Base-by-base conservation (phyloP, 1,284 basidiomycete genomes). In the Microbotryomycetes sp. region DNA sequence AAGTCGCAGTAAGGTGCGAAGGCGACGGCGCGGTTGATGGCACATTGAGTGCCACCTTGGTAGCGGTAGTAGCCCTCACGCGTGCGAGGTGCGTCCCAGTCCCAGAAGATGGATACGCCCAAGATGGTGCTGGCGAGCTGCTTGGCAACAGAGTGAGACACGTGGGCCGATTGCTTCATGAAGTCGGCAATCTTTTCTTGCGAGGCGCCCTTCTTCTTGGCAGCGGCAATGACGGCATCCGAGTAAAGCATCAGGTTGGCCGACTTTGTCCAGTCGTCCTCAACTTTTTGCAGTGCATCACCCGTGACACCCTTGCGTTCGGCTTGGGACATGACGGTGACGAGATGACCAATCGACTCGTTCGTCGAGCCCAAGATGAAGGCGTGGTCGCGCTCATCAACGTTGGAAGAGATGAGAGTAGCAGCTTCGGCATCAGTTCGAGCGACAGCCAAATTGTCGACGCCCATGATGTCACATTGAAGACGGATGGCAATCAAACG, bases 21-120 rank as follows among this genome's bases (percentile, higher is more conserved):
- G 36, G 91, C 92, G 67, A 92, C 81, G 30, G 89, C 89, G 65
- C 94, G 90, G 79, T 89, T 88, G 75, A 98, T 83, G 23, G 92
- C 93, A 74, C 91, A 94, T 75, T 89, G 85, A 6, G 93, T 98
- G 19, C 94, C 94, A 64, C 94, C 93, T 77, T 92, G 90, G 82
- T 94, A 97, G 69, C 92, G 86, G 82, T 94, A 97, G 81, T 84
- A 96, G 52, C 93, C 93, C 77, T 97, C 94, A 58, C 93, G 84
- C 0, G 94, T 97, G 59, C 94, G 82, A 50, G 93, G 91, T 26
- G 87, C 82, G 74, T 97, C 89, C 92, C 94, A 97, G 78, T 93
- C 83, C 87, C 90, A 97, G 83, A 77, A 80, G 49, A 75, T 79
- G 76, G 82, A 84, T 65, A 96, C 80, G 49, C 89, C 89, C 74